phyloP scores from a whole-genome alignment of 371 early-diverging fungal genomes.

The Mucor sp. region DNA sequence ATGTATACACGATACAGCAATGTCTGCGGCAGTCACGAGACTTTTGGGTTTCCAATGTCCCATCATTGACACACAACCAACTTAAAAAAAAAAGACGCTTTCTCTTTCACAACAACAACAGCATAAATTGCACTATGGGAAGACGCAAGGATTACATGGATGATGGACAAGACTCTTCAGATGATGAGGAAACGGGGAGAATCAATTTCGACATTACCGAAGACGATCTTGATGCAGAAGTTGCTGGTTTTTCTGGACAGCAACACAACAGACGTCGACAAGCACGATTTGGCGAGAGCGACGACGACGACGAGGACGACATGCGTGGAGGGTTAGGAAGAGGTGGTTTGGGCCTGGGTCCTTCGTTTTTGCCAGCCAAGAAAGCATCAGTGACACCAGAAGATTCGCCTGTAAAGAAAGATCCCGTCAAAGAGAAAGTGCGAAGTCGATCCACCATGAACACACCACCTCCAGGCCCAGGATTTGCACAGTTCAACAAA shows the following conservation, averaged over 20 bases:
- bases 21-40: background rate
- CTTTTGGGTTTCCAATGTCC: background rate
- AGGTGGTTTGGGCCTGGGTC: constrained; percentile 2
- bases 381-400: constrained; percentile 1
- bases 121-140: constrained; percentile 28
- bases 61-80: background rate
- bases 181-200: constrained; percentile 45
- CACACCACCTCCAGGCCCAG: constrained; percentile 49
- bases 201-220: constrained; percentile 47
- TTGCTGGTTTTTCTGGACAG: constrained; percentile 41
- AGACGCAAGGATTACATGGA: constrained; percentile 46
- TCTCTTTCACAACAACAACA: background rate
- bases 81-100: background rate
- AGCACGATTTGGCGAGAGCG: constrained; percentile 15
- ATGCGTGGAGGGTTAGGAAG: constrained; percentile 24
- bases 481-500: constrained; percentile 80
- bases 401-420: constrained; percentile 4
- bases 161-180: constrained; percentile 50
- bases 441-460: constrained; percentile 2
- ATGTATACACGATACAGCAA: background rate
- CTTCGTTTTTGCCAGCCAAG: constrained; percentile 18
- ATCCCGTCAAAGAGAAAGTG: constrained; percentile 13
- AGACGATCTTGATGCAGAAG: constrained; percentile 44
- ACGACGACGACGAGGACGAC: constrained; percentile 44
- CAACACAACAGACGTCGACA: constrained; percentile 11